phyloP scores from a whole-genome alignment of 495 filamentous ascomycete genomes.

The Xylaria castorea region DNA sequence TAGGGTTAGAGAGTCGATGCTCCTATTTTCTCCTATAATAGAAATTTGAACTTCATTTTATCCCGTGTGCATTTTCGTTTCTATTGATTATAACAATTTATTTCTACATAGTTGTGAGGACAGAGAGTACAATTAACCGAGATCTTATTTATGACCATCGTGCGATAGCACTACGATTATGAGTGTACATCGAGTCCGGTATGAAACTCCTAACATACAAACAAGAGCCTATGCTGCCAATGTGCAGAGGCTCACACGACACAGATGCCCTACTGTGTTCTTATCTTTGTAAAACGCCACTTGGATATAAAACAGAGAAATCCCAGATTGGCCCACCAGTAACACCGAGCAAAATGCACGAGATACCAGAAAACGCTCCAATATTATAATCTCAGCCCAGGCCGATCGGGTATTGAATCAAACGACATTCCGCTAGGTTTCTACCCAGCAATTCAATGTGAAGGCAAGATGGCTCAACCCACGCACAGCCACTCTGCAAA shows the following conservation, averaged over 20 bases:
- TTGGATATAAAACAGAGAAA: constrained; percentile 25
- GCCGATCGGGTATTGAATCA: not conserved
- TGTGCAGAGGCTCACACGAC: constrained; percentile 4
- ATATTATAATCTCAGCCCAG: constrained; percentile 2
- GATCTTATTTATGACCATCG: constrained; percentile 11
- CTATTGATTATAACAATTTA: not conserved
- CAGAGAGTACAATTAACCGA: constrained; percentile 1
- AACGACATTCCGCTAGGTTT: not conserved
- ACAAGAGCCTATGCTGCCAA: constrained; percentile 11
- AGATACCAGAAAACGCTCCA: not conserved
- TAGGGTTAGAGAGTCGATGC: not conserved
- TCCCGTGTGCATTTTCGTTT: not conserved
- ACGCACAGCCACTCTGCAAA: constrained; percentile 92
- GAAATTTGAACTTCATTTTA: not conserved
- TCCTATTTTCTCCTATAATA: not conserved
- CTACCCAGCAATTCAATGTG: constrained; percentile 10
- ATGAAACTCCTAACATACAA: constrained; percentile 18
- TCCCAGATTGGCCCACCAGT: constrained; percentile 19
- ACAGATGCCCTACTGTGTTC: constrained; percentile 7
- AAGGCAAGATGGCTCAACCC: constrained; percentile 23
- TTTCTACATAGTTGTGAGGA: not conserved
- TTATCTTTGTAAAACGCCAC: constrained; percentile 5
- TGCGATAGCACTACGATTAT: constrained; percentile 21
- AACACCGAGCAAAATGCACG: constrained; percentile 28
- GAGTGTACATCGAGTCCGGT: constrained; percentile 19